phyloP scores from a whole-genome alignment of 176 grass and related monocot species.

The Carex littledalei region DNA sequence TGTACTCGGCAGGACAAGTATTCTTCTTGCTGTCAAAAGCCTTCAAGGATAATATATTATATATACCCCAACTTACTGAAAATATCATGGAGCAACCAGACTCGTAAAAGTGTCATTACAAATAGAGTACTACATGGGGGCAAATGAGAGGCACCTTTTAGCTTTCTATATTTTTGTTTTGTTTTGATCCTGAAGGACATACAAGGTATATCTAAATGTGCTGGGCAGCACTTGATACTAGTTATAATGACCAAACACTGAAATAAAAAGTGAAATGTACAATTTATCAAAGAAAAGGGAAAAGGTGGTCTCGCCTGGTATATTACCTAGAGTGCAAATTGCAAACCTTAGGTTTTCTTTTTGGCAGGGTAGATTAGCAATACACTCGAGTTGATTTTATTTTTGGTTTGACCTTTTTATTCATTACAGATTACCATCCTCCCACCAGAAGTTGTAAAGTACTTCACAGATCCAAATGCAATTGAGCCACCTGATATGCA shows the following conservation, averaged over 20 bases:
- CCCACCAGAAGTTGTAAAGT: slow-evolving; percentile 88
- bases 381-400: background rate
- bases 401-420: background rate
- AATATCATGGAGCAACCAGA: background rate
- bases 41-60: slow-evolving; percentile 3
- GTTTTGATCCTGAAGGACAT: background rate
- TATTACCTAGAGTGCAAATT: slow-evolving; percentile 21
- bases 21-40: background rate
- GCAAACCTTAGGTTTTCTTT: slow-evolving; percentile 13
- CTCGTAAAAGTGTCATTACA: background rate
- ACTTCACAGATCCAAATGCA: slow-evolving; percentile 97
- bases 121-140: background rate
- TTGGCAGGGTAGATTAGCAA: background rate
- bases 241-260: background rate
- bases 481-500: slow-evolving; percentile 90
- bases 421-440: slow-evolving; percentile 72
- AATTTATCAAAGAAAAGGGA: background rate
- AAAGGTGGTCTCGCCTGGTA: background rate
- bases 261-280: background rate
- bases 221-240: background rate
- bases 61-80: background rate
- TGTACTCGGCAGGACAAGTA: background rate
- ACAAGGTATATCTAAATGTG: background rate
- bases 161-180: background rate
- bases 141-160: background rate